Conservation (phyloP, 2,329 filamentous ascomycete genomes). For the Botryotinia globosa region DNA sequence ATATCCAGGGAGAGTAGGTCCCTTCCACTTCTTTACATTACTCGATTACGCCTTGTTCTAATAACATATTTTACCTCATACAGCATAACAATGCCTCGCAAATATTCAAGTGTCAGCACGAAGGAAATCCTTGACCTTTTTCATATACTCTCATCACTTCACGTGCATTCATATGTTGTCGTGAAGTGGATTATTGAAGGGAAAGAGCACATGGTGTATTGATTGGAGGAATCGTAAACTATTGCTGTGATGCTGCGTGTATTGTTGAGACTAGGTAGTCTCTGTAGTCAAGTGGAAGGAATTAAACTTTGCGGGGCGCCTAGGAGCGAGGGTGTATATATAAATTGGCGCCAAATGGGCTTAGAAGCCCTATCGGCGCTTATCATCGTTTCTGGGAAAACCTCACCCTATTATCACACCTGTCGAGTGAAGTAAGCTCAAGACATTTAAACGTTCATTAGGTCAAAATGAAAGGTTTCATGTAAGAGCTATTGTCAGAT, state of each 20-base stretch:
- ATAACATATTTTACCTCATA: neutral
- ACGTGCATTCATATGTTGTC: neutral
- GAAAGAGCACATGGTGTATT: neutral
- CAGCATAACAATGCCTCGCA: neutral
- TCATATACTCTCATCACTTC: neutral
- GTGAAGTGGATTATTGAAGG: neutral
- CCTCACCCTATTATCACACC: neutral
- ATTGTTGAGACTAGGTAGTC: neutral
- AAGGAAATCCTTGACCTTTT: neutral
- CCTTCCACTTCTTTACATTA: neutral
- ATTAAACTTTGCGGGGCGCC: constrained; percentile 7
- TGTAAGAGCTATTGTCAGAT: neutral
- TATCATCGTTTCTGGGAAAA: neutral
- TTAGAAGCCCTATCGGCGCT: neutral
- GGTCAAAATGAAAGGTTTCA: neutral
- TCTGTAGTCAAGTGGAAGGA: no score
- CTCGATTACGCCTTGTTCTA: neutral
- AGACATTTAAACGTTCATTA: neutral
- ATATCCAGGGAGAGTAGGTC: neutral
- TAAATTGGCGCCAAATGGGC: neutral
- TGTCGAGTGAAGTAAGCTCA: neutral
- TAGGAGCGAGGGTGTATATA: neutral
- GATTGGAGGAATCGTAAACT: neutral
- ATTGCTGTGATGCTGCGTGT: neutral
- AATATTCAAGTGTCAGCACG: neutral